Evolutionary conservation across 1,284 basidiomycete species (phyloP).

Genomic region (Anthracocystis setariae): DNA sequence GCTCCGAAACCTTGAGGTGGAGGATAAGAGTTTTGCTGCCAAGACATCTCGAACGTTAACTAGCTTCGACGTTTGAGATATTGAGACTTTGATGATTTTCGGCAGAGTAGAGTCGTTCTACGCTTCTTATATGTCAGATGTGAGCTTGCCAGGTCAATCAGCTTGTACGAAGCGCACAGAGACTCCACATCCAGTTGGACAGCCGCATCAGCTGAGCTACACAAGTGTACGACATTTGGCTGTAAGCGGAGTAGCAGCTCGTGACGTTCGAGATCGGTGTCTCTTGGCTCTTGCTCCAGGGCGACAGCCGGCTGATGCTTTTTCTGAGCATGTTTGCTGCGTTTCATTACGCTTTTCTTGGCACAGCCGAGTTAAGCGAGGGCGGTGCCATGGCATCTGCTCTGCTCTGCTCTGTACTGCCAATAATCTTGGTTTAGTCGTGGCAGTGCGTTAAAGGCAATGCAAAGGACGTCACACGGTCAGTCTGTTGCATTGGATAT

Average conservation of each 20-base stretch:
- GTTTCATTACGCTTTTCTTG: slow-evolving; percentile 7
- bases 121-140: not conserved
- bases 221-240: too few relatives aligned
- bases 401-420: not conserved
- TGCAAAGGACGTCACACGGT: slow-evolving; percentile 5
- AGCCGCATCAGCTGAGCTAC: slow-evolving; percentile 1
- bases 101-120: not conserved
- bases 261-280: not conserved
- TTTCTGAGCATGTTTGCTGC: too few relatives aligned
- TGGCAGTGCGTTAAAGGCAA: slow-evolving; percentile 6
- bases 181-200: not conserved
- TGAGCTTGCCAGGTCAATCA: not conserved
- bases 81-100: not conserved
- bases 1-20: slow-evolving; percentile 48
- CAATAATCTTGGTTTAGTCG: not conserved
- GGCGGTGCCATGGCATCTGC: not conserved
- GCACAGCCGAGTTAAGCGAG: slow-evolving; percentile 2
- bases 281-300: too few relatives aligned
- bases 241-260: not conserved
- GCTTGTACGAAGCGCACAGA: not conserved
- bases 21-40: slow-evolving; percentile 46
- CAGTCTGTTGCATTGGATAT: not conserved
- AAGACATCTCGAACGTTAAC: slow-evolving; percentile 33
- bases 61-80: not conserved
- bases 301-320: too few relatives aligned